phyloP scores from a whole-genome alignment of 352 stramenopile genomes.

The Globisporangium lucens region DNA sequence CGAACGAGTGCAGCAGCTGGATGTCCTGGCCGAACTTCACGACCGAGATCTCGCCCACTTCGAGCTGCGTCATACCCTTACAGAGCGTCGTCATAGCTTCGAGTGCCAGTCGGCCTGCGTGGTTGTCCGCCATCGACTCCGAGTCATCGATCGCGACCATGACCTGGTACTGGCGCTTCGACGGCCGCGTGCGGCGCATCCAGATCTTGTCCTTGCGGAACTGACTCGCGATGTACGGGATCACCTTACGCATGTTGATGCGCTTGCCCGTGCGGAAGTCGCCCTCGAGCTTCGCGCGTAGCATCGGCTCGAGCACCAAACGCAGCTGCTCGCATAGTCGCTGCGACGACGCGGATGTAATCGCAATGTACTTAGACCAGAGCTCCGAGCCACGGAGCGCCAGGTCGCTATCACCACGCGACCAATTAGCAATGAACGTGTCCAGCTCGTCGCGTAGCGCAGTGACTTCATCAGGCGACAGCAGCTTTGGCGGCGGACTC shows the following conservation, averaged over 20 bases:
- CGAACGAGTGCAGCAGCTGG: constrained; percentile 95
- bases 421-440: constrained; percentile 69
- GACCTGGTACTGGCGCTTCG: constrained; percentile 98
- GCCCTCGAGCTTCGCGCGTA: constrained; percentile 96
- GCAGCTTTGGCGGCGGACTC: constrained; percentile 35
- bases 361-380: constrained; percentile 92
- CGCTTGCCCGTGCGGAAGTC: constrained; percentile 99
- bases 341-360: constrained; percentile 91
- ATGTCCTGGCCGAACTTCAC: constrained; percentile 97
- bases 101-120: constrained; percentile 94
- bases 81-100: constrained; percentile 96
- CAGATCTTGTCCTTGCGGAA: constrained; percentile 99
- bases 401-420: constrained; percentile 30
- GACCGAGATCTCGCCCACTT: constrained; percentile 94
- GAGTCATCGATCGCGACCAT: constrained; percentile 99
- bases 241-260: constrained; percentile 99
- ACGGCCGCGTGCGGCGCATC: constrained; percentile 97
- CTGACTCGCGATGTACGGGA: constrained; percentile 99
- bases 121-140: constrained; percentile 98
- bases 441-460: constrained; percentile 77
- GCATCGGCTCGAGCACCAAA: constrained; percentile 97
- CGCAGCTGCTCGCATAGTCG: constrained; percentile 98
- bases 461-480: constrained; percentile 68
- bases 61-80: constrained; percentile 96
- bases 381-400: constrained; percentile 60